Conservation (phyloP, 2,329 filamentous ascomycete genomes). For the Xylariaceae sp. region DNA sequence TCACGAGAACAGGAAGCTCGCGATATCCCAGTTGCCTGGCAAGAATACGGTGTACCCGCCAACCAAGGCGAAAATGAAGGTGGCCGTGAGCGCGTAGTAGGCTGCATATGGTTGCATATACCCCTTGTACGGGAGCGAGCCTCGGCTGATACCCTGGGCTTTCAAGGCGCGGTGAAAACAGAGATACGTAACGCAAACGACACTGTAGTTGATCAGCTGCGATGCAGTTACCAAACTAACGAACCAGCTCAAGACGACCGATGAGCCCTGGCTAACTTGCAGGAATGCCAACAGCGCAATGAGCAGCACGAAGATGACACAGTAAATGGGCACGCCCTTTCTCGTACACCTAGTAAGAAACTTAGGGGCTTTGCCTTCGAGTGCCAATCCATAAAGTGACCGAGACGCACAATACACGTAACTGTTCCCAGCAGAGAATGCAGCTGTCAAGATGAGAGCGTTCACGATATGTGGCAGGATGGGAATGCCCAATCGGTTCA, state of each 20-base stretch:
- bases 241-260: conserved; percentile 76
- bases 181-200: conserved; percentile 74
- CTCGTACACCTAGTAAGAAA: conserved; percentile 67
- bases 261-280: conserved; percentile 69
- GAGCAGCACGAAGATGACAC: conserved; percentile 68
- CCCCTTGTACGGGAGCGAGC: conserved; percentile 73
- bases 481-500: conserved; percentile 68
- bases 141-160: conserved; percentile 72
- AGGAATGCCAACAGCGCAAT: conserved; percentile 77
- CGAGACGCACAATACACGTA: conserved; percentile 73
- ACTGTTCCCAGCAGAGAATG: conserved; percentile 72
- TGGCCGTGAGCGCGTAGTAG: conserved; percentile 68
- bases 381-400: conserved; percentile 71
- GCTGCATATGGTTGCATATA: conserved; percentile 75
- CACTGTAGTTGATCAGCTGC: conserved; percentile 75
- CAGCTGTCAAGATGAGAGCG: conserved; percentile 72
- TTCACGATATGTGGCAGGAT: conserved; percentile 76
- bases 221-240: conserved; percentile 74
- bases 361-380: conserved; percentile 70
- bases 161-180: conserved; percentile 73
- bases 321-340: conserved; percentile 76
- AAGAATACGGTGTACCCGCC: conserved; percentile 80
- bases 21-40: conserved; percentile 69
- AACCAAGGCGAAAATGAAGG: conserved; percentile 75
- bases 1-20: conserved; percentile 75